Percentiles rank a stretch among this genome's conserved stretches.
These are phyloP conservation scores for Peronosclerospora sorghi DNA, from an alignment of 352 stramenopile genomes.

Conservation along the genomic window DNA sequence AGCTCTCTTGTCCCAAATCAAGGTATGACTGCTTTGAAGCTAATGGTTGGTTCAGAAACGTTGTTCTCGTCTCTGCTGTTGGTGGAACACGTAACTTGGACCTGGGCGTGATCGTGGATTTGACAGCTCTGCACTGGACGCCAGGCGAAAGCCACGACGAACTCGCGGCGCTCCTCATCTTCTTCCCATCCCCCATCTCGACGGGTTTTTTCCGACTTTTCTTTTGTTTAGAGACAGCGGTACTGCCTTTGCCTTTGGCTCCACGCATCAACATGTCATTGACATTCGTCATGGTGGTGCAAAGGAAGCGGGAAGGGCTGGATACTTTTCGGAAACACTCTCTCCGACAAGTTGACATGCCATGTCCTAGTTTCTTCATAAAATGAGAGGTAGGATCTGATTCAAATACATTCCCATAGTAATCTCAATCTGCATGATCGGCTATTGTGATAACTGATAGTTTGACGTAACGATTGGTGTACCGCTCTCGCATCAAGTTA, in stretches of 20 bases:
- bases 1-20: slow-evolving; percentile 61
- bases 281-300: slow-evolving; percentile 13
- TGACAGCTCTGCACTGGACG: slow-evolving; percentile 7
- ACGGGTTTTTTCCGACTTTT: slow-evolving; percentile 2
- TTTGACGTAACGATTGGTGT: slow-evolving; percentile 8
- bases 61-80: neutral
- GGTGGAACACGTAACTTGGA: slow-evolving; percentile 1
- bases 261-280: slow-evolving; percentile 41
- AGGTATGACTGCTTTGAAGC: slow-evolving; percentile 58
- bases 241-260: slow-evolving; percentile 3
- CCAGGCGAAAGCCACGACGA: slow-evolving; percentile 8
- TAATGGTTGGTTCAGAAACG: slow-evolving; percentile 7
- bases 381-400: no score
- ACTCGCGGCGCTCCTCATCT: slow-evolving; percentile 5
- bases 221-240: slow-evolving; percentile 27
- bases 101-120: slow-evolving; percentile 13
- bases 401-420: no score
- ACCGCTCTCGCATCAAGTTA: slow-evolving; percentile 7
- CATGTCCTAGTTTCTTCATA: neutral
- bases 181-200: slow-evolving; percentile 3
- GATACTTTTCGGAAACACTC: no score
- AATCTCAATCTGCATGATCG: no score
- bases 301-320: no score
- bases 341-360: no score
- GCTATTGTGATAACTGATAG: slow-evolving; percentile 1